Evolutionary conservation across 1,284 basidiomycete genomes (phyloP).

Genomic region (Clitocybe nebularis): DNA sequence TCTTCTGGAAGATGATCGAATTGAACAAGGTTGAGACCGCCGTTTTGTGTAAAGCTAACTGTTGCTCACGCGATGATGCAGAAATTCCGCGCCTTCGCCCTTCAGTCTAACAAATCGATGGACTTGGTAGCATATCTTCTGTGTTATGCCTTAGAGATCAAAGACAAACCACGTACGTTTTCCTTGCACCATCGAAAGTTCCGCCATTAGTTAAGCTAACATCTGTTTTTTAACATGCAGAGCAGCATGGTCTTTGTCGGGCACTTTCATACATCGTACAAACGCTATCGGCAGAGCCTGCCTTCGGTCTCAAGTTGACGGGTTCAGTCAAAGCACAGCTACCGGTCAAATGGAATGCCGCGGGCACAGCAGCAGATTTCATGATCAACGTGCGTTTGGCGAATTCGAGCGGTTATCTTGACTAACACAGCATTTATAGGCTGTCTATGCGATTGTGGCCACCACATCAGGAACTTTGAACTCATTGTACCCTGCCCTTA

Average conservation of each 20-base stretch:
- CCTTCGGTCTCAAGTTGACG: conserved; percentile 69
- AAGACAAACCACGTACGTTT: conserved; percentile 81
- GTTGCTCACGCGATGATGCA: conserved; percentile 27
- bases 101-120: conserved; percentile 76
- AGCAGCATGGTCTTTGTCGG: conserved; percentile 88
- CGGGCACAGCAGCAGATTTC: conserved; percentile 81
- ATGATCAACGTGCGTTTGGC: conserved; percentile 69
- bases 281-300: conserved; percentile 79
- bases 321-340: conserved; percentile 60
- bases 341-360: conserved; percentile 70
- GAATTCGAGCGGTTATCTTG: not conserved
- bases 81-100: conserved; percentile 82
- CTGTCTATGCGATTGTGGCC: conserved; percentile 84
- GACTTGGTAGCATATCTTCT: conserved; percentile 77
- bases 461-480: conserved; percentile 81
- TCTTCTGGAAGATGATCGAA: conserved; percentile 90
- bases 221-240: conserved; percentile 33
- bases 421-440: conserved; percentile 39
- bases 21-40: conserved; percentile 70
- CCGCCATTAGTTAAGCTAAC: not conserved
- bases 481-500: conserved; percentile 86
- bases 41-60: not conserved
- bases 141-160: conserved; percentile 79
- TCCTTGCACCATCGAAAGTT: not conserved
- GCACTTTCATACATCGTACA: conserved; percentile 91